Conservation (phyloP, 768 basidiomycete genomes). For the Mycena olivaceomarginata region DNA sequence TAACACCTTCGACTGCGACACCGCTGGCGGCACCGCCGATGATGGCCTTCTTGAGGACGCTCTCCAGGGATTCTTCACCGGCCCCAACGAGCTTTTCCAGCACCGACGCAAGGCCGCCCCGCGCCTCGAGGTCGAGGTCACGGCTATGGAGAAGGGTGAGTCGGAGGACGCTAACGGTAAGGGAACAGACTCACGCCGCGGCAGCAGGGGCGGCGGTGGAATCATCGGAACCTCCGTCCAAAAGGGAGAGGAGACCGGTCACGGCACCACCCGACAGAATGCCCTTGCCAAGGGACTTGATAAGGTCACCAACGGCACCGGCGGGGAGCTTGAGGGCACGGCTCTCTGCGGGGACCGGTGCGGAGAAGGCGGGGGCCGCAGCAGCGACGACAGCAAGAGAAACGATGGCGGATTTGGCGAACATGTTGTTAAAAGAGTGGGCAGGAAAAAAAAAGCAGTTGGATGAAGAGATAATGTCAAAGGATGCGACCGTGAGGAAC, state of each 20-base stretch:
- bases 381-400: constrained; percentile 29
- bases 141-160: background rate
- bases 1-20: constrained; percentile 21
- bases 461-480: constrained; percentile 32
- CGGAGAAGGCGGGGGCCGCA: constrained; percentile 27
- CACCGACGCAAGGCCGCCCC: background rate
- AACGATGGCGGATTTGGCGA: constrained; percentile 32
- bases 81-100: constrained; percentile 31
- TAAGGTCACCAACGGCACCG: constrained; percentile 29
- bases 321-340: constrained; percentile 25
- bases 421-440: constrained; percentile 18
- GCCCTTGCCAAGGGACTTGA: constrained; percentile 37
- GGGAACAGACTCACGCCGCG: constrained; percentile 13
- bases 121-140: constrained; percentile 38
- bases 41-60: constrained; percentile 35
- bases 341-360: constrained; percentile 17
- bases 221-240: constrained; percentile 10
- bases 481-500: constrained; percentile 27
- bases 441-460: constrained; percentile 13
- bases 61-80: constrained; percentile 32
- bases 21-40: constrained; percentile 36
- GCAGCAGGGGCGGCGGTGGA: background rate
- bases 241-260: constrained; percentile 18
- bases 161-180: background rate
- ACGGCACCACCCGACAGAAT: constrained; percentile 33